Base-by-base conservation (phyloP, 2,329 filamentous ascomycete genomes). In the Neopestalotiopsis rosae region DNA sequence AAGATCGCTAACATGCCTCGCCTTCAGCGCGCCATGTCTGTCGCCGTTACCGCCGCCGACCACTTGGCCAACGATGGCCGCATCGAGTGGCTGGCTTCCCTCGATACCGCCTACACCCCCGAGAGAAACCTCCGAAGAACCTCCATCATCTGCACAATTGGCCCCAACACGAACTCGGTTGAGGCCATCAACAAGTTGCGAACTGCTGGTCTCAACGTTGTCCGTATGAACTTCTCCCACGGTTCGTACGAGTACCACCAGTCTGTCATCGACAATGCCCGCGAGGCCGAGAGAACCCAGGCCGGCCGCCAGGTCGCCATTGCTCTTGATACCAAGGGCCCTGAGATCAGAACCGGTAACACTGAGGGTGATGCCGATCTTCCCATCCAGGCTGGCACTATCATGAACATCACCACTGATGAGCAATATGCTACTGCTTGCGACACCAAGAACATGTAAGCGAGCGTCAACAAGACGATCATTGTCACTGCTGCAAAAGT, bases 151-250 rank as follows among this genome's bases (percentile, higher is more conserved):
- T 94, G 95, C 87, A 98, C 96, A 77, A 98, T 99, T 81, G 96
- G 96, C 72, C 96, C 96, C 81, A 99, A 98, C 91, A 99, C 96
- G 77, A 99, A 99, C 89, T 97, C 94, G 49, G 92, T 95, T 69
- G 93, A 98, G 87, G 95, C 94, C 84, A 97, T 99, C 86, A 98
- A 98, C 85, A 89, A 91, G 82, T 93, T 99, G 78, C 94, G 95
- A 82, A 89, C 88, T 79, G 92, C 92, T 74, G 96, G 96, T 84
- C 91, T 98, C 78, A 98, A 98, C 85, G 94, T 99, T 75, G 96
- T 98, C 76, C 95, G 96, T 86, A 99, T 99, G 96, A 99, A 99
- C 92, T 98, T 98, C 83, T 97, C 93, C 74, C 94, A 97, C 84
- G 94, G 94, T 78, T 92, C 91, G 75, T 96, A 98, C 84, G 95